Conservation (phyloP, 139 green algal genomes). For the Tetraselmis striata region DNA sequence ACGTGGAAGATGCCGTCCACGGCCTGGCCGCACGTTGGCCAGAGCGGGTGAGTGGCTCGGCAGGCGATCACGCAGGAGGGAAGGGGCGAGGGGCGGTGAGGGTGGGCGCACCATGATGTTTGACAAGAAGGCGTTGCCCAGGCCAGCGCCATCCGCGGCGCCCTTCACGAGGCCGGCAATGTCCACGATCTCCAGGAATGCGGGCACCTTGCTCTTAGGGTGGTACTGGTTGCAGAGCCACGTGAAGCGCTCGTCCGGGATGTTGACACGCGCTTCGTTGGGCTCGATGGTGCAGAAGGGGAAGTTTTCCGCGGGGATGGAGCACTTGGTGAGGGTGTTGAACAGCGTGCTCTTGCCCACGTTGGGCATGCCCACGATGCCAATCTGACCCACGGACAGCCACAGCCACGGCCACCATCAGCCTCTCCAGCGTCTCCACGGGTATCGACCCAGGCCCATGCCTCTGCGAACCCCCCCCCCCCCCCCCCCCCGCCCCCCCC, state of each 20-base stretch:
- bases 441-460: too few species aligned
- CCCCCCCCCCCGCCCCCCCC: too few species aligned
- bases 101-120: conserved; percentile 63
- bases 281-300: conserved; percentile 96
- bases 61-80: too few species aligned
- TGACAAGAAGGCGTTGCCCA: conserved; percentile 97
- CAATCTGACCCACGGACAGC: conserved; percentile 48
- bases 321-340: conserved; percentile 81
- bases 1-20: conserved; percentile 99
- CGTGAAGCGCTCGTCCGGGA: conserved; percentile 94
- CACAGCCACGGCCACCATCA: too few species aligned
- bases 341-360: conserved; percentile 92
- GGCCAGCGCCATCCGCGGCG: conserved; percentile 76
- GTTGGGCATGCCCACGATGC: conserved; percentile 94
- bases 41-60: too few species aligned
- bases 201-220: conserved; percentile 56
- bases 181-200: conserved; percentile 92
- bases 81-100: not conserved
- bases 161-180: conserved; percentile 95
- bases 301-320: conserved; percentile 89
- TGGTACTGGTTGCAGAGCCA: conserved; percentile 57
- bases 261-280: conserved; percentile 84
- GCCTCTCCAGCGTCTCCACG: too few species aligned
- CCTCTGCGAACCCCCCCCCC: too few species aligned
- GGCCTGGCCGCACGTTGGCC: too few species aligned